phyloP scores from a whole-genome alignment of 2,329 filamentous ascomycete genomes.

The Fusarium floridanum region DNA sequence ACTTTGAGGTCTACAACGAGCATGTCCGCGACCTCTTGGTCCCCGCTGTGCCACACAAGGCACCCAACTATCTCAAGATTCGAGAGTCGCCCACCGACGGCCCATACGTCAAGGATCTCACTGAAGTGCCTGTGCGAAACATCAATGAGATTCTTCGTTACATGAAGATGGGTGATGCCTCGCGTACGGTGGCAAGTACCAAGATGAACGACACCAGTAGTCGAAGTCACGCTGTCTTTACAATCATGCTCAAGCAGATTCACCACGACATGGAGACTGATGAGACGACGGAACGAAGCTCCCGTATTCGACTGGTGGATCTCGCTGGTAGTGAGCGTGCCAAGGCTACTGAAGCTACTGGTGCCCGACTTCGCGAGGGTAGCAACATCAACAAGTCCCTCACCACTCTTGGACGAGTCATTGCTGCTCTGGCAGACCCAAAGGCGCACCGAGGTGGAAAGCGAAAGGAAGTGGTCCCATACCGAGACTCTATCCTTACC shows the following conservation, averaged over 20 bases:
- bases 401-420: conserved; percentile 94
- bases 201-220: conserved; percentile 99
- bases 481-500: conserved; percentile 86
- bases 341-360: conserved; percentile 95
- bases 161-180: conserved; percentile 91
- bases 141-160: conserved; percentile 88
- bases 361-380: conserved; percentile 89
- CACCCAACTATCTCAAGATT: conserved; percentile 95
- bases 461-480: conserved; percentile 79
- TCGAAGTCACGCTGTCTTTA: conserved; percentile 97
- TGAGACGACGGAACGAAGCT: conserved; percentile 94
- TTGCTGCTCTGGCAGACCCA: conserved; percentile 85
- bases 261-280: conserved; percentile 98
- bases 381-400: conserved; percentile 99
- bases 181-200: conserved; percentile 89
- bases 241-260: conserved; percentile 97
- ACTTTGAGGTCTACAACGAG: conserved; percentile 99
- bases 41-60: conserved; percentile 75
- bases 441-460: conserved; percentile 72
- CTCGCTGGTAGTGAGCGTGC: conserved; percentile 94
- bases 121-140: conserved; percentile 90
- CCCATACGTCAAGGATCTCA: conserved; percentile 96
- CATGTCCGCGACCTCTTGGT: conserved; percentile 95
- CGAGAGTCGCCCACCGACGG: conserved; percentile 95
- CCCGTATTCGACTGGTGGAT: conserved; percentile 94